Base-by-base conservation (phyloP, 2,329 filamentous ascomycete species). In the Xylariales sp. region DNA sequence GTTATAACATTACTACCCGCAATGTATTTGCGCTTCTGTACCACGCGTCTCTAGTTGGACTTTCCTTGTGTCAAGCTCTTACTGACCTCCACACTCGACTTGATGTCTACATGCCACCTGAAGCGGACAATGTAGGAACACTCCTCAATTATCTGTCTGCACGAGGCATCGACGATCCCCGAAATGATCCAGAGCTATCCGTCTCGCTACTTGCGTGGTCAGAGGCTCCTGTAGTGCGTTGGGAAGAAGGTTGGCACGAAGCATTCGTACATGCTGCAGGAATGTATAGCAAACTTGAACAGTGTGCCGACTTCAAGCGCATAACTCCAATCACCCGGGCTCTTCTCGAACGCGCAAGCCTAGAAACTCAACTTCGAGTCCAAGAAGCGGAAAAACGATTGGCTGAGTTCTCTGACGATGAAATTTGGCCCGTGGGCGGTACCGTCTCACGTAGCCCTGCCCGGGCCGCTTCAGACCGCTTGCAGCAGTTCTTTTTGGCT, bases 11-110 rank as follows among this genome's bases (percentile, higher is more conserved):
- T 32, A 81, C 82, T 0, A 82, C 81, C 1, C 74, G 83, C 15
- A 87, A 86, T 49, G 74, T 85, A 30, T 78, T 87, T 48, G 82
- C 81, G 0, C 59, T 85, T 23, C 57, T 85, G 2, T 81, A 78
- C 49, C 70, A 77, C 36, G 75, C 76, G 16, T 81, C 81, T 0
- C 65, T 86, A 0, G 81, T 86, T 3, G 83, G 83, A 0, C 51
- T 76, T 2, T 79, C 81, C 5, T 56, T 86, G 1, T 74, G 72
- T 46, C 78, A 84, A 47, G 78, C 81, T 24, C 60, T 87, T 5
- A 65, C 65, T 0, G 82, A 85, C 48, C 61, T 87, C 1, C 77
- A 80, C 27, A 61, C 70, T 6, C 73, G 82, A 3, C 70, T 85
- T 6, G 72, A 79, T 33, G 59, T 66, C 18, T 83, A 76, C 45